Evolutionary conservation across 2,329 filamentous ascomycete genomes (phyloP).

Genomic region (Cladorrhinum sp.): DNA sequence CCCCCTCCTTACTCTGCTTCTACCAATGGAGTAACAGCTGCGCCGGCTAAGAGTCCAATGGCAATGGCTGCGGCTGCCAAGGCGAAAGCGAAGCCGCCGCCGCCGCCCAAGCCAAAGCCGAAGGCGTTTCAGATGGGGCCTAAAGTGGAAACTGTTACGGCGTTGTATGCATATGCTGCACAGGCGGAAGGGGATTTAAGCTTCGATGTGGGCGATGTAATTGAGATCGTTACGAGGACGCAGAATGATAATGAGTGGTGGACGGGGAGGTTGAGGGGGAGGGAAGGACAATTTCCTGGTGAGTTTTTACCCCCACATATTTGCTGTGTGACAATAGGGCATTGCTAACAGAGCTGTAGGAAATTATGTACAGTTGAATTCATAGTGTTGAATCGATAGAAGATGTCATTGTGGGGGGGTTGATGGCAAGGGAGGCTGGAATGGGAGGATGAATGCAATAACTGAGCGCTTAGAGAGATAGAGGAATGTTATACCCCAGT

Average conservation of each 20-base stretch:
- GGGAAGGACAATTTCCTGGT: conserved; percentile 94
- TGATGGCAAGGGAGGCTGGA: neutral
- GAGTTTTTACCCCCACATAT: conserved; percentile 33
- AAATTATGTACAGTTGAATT: conserved; percentile 47
- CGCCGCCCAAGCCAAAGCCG: conserved; percentile 27
- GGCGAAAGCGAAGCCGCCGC: conserved; percentile 57
- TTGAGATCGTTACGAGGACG: conserved; percentile 83
- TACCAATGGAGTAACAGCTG: conserved; percentile 27
- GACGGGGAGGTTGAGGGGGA: conserved; percentile 75
- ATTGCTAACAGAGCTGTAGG: conserved; percentile 28
- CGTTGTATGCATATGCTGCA: conserved; percentile 93
- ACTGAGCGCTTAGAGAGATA: too few species aligned
- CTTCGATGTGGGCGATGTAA: conserved; percentile 82
- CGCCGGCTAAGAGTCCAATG: conserved; percentile 19
- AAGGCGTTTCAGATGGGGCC: conserved; percentile 63
- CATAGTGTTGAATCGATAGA: conserved; percentile 11
- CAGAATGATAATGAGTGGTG: conserved; percentile 97
- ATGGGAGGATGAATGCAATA: too few species aligned
- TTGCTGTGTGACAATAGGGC: too few species aligned
- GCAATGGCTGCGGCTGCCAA: conserved; percentile 48
- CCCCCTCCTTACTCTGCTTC: conserved; percentile 68
- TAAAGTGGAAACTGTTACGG: conserved; percentile 70
- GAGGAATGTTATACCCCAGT: too few species aligned
- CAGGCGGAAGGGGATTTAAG: conserved; percentile 92
- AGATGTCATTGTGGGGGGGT: neutral